Conservation (phyloP, 225 moss, liverwort and hornwort species). For the Sphagnum tenellum region DNA sequence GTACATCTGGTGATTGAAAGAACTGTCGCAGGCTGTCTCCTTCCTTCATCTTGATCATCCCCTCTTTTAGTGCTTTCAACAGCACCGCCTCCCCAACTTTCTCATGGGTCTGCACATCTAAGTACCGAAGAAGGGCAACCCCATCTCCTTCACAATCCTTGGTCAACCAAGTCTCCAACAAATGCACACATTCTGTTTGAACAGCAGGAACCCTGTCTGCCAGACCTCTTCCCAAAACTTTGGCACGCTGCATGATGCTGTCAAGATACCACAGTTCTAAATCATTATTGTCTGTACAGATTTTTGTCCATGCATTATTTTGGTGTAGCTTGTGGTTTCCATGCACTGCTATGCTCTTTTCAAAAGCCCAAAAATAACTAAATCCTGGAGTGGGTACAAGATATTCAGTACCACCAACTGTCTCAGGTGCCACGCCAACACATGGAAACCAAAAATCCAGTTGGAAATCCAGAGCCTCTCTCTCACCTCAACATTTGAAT, state of each 20-base stretch:
- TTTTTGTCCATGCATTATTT: too few species aligned
- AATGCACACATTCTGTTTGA: conserved; percentile 59
- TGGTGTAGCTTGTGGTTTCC: too few species aligned
- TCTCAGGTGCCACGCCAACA: neutral
- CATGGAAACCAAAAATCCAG: conserved; percentile 8
- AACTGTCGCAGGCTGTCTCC: conserved; percentile 71
- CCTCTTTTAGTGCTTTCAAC: conserved; percentile 53
- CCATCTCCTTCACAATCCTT: conserved; percentile 73
- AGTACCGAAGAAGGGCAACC: conserved; percentile 57
- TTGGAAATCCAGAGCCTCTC: conserved; percentile 1
- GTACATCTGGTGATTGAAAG: conserved; percentile 34
- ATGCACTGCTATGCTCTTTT: too few species aligned
- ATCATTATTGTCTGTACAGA: too few species aligned
- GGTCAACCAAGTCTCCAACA: conserved; percentile 68
- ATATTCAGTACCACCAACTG: neutral
- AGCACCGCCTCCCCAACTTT: conserved; percentile 78
- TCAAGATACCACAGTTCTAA: neutral
- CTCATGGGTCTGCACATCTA: conserved; percentile 92
- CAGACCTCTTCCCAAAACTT: conserved; percentile 73
- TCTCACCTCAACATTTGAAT: conserved; percentile 65
- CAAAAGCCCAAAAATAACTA: too few species aligned
- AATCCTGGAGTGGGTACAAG: neutral
- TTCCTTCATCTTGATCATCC: conserved; percentile 41
- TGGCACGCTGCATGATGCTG: conserved; percentile 88
- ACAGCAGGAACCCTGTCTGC: conserved; percentile 72